These are phyloP conservation scores for Cercospora sojina DNA, from an alignment of 2,329 filamentous ascomycete species.

Conservation along the genomic window DNA sequence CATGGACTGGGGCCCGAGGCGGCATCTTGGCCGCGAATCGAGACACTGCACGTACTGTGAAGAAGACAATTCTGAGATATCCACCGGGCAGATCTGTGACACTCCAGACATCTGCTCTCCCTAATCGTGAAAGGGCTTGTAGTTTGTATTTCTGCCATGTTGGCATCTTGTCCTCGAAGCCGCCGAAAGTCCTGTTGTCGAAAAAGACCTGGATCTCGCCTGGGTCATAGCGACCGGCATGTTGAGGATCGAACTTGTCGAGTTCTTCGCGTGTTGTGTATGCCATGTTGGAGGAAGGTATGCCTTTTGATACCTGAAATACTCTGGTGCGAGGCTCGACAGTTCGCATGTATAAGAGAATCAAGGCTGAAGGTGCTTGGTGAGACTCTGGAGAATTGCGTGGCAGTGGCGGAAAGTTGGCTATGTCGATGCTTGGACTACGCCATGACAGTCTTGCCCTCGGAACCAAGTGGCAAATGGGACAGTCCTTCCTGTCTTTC, in stretches of 20 bases:
- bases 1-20: not conserved
- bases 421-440: constrained; percentile 2
- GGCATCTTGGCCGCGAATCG: not conserved
- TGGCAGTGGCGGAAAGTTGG: constrained; percentile 2
- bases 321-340: not conserved
- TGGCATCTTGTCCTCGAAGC: constrained; percentile 31
- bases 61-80: constrained; percentile 34
- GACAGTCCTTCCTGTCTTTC: not conserved
- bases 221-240: constrained; percentile 33
- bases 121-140: constrained; percentile 29
- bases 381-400: not conserved
- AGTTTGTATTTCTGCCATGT: constrained; percentile 32
- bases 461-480: not conserved
- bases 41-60: constrained; percentile 28
- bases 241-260: constrained; percentile 30
- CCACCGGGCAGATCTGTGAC: constrained; percentile 33
- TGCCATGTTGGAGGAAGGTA: not conserved
- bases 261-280: constrained; percentile 18
- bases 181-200: constrained; percentile 32
- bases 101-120: constrained; percentile 27
- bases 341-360: not conserved
- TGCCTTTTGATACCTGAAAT: not conserved
- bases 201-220: constrained; percentile 37
- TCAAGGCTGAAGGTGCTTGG: not conserved
- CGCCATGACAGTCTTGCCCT: constrained; percentile 22